Evolutionary conservation across 495 filamentous ascomycete genomes (phyloP), one percentile per base, ranked within the genome.

Genomic region (Penicillium daleae): DNA sequence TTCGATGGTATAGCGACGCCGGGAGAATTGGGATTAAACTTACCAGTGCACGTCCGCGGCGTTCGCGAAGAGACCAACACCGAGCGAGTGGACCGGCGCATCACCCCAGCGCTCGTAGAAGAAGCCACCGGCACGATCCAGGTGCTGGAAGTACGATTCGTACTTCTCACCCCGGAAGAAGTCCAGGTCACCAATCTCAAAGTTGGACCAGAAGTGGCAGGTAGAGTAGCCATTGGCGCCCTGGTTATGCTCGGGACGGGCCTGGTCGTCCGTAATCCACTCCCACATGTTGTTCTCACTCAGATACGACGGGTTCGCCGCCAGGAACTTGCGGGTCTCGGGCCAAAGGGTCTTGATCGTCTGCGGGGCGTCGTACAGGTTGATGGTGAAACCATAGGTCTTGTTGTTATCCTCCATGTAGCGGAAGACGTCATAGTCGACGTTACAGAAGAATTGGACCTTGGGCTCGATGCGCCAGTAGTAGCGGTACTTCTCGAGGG

Each of bases 171-270:
- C 90, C 12, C 96, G 83, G 92, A 93, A 99, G 80, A 99, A 97
- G 62, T 84, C 86, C 86, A 99, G 87, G 72, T 97, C 93, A 35
- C 87, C 96, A 67, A 99, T 96, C 78, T 99, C 96, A 70, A 99
- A 99, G 78, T 99, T 99, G 61, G 87, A 92, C 96, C 96, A 99
- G 82, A 99, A 99, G 77, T 99, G 96, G 75, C 96, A 99, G n/a
- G 96, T 99, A 12, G 91, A 95, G 82, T 97, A 99, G 39, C 95
- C 95, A 61, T 95, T 87, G 32, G 92, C 93, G 52, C 87, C 85
- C 21, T 78, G 63, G 67, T 89, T 91, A 75, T 97, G 91, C 19
- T 92, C 84, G 8, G 96, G 95, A 51, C 96, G 85, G 55, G 86
- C 83, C 46, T 82, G 73, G 40, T 84, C 86, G 69, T 99, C 95